Evolutionary conservation across 306 rosid species (phyloP).

Genomic region (Malus fusca): DNA sequence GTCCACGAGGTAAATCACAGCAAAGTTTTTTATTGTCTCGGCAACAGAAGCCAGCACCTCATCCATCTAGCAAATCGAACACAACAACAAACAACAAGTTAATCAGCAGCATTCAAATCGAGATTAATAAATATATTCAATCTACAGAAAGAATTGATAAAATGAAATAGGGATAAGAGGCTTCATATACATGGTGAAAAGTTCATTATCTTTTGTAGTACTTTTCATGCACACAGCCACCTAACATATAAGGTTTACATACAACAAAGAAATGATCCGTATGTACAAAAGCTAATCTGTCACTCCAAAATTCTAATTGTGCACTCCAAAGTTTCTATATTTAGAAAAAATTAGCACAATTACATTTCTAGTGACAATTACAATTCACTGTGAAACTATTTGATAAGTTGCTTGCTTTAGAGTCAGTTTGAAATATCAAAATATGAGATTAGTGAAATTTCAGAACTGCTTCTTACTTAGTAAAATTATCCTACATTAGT

Average conservation of each 20-base stretch:
- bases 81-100: neutral
- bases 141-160: neutral
- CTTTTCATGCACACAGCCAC: neutral
- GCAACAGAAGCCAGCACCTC: slow-evolving; percentile 88
- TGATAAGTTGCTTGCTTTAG: neutral
- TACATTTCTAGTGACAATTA: too few species aligned
- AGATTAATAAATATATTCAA: neutral
- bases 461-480: neutral
- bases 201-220: neutral
- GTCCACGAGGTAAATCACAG: slow-evolving; percentile 89
- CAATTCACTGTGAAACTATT: neutral
- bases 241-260: neutral
- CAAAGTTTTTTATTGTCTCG: slow-evolving; percentile 81
- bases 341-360: too few species aligned
- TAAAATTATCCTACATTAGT: neutral
- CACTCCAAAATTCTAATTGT: too few species aligned
- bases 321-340: too few species aligned
- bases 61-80: slow-evolving; percentile 49
- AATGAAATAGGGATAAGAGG: neutral
- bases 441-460: neutral
- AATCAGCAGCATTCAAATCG: neutral
- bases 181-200: neutral
- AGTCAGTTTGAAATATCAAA: neutral
- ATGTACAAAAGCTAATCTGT: neutral
- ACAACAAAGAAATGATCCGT: neutral